Evolutionary conservation across 768 basidiomycete species (phyloP).

Genomic region (Postia placenta): DNA sequence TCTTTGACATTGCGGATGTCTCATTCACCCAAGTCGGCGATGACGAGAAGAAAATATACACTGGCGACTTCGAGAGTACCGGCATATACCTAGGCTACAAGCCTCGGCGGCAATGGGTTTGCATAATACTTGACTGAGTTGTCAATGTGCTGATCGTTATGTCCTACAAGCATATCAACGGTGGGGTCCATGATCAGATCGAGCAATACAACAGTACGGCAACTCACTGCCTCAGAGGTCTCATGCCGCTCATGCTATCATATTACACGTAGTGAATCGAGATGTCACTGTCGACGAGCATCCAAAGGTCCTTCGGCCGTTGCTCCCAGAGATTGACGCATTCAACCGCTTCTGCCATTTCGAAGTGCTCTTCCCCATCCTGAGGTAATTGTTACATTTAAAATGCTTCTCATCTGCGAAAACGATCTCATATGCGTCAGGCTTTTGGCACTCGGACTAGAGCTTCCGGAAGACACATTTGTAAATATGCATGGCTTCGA

Average conservation of each 20-base stretch:
- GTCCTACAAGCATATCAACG: slow-evolving; percentile 46
- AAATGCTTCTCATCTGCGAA: background rate
- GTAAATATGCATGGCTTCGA: slow-evolving; percentile 24
- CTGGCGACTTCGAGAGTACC: slow-evolving; percentile 27
- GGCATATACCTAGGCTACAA: slow-evolving; percentile 54
- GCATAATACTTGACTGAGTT: too few relatives aligned
- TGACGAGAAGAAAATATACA: slow-evolving; percentile 27
- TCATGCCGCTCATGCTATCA: background rate
- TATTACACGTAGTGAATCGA: slow-evolving; percentile 37
- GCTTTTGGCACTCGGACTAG: slow-evolving; percentile 27
- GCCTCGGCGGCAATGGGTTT: slow-evolving; percentile 45
- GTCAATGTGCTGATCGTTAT: background rate
- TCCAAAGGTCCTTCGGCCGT: slow-evolving; percentile 43
- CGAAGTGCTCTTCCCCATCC: slow-evolving; percentile 41
- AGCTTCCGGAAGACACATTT: slow-evolving; percentile 28
- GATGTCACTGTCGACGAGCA: slow-evolving; percentile 42
- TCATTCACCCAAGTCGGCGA: slow-evolving; percentile 26
- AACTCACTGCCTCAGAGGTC: background rate
- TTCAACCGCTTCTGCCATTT: slow-evolving; percentile 46
- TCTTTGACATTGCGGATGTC: slow-evolving; percentile 31
- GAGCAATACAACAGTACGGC: slow-evolving; percentile 57
- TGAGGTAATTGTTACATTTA: slow-evolving; percentile 26
- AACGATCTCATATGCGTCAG: slow-evolving; percentile 9
- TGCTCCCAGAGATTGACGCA: slow-evolving; percentile 44
- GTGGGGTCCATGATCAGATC: slow-evolving; percentile 58